phyloP scores from a whole-genome alignment of 2,329 filamentous ascomycete species.

The Hymenoscyphus fructigenus region DNA sequence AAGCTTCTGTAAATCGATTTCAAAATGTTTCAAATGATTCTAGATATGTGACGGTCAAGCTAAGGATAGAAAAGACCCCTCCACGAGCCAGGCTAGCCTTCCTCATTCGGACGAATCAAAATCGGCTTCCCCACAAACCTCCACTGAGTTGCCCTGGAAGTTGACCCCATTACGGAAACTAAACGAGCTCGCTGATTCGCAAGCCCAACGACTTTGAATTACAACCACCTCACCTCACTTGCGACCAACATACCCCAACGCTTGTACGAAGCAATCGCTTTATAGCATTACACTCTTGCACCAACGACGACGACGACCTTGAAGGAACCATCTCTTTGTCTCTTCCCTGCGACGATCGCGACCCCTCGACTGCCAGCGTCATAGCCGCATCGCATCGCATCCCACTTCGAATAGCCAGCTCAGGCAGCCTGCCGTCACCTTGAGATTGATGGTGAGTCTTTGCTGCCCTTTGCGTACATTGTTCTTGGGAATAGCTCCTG shows the following conservation, averaged over 20 bases:
- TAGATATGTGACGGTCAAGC: too few relatives aligned
- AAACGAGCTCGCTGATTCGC: background rate
- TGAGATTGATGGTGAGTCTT: background rate
- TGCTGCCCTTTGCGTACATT: background rate
- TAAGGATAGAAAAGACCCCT: too few relatives aligned
- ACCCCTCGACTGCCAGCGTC: background rate
- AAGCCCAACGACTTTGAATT: background rate
- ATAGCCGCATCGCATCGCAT: background rate
- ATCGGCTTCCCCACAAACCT: slow-evolving; percentile 1
- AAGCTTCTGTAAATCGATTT: too few relatives aligned
- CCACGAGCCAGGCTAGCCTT: too few relatives aligned
- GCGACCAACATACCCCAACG: too few relatives aligned
- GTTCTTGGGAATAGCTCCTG: background rate
- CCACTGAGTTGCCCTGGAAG: too few relatives aligned
- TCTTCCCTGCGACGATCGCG: background rate
- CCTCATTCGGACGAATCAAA: too few relatives aligned
- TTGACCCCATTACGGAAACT: background rate
- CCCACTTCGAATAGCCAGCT: background rate
- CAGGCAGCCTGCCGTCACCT: background rate
- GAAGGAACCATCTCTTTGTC: background rate
- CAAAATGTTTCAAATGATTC: too few relatives aligned
- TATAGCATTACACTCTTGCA: background rate
- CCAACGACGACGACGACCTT: background rate
- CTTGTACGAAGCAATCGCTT: background rate
- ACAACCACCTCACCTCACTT: too few relatives aligned